Percentiles rank a stretch among this genome's conserved stretches.
Evolutionary conservation across 805 yeast species (phyloP).

Genomic region (Blastobotrys robertii): DNA sequence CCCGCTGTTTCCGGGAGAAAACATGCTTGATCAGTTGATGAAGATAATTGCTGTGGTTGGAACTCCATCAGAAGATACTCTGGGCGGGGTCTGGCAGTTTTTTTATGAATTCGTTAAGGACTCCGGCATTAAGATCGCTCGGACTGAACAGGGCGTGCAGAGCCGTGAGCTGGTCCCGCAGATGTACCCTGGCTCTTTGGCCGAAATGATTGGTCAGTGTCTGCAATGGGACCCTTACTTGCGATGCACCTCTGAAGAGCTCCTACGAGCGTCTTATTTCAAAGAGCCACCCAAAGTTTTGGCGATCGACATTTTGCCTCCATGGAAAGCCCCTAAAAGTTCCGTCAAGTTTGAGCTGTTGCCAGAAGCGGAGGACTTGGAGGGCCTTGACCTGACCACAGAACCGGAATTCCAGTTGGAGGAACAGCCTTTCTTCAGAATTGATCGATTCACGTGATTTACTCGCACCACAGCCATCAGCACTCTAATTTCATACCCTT

Average conservation of each 20-base stretch:
- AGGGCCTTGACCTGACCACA: too few relatives aligned
- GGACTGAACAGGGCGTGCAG: slow-evolving; percentile 27
- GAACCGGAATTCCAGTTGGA: too few relatives aligned
- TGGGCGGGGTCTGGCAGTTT: slow-evolving; percentile 12
- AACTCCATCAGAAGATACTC: slow-evolving; percentile 41
- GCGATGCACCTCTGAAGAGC: slow-evolving; percentile 15
- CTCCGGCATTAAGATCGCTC: slow-evolving; percentile 13
- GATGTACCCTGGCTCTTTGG: slow-evolving; percentile 2
- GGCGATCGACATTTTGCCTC: background rate
- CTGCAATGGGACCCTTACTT: slow-evolving; percentile 68
- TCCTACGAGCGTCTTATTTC: slow-evolving; percentile 12
- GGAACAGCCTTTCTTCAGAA: too few relatives aligned
- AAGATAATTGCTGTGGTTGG: slow-evolving; percentile 63
- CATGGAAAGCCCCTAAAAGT: background rate
- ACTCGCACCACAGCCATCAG: too few relatives aligned
- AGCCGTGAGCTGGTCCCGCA: background rate
- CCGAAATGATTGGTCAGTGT: slow-evolving; percentile 29
- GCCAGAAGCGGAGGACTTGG: too few relatives aligned
- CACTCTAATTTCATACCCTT: too few relatives aligned
- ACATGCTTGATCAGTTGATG: slow-evolving; percentile 71
- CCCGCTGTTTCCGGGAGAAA: slow-evolving; percentile 78
- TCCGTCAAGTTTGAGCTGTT: background rate
- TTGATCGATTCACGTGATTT: too few relatives aligned
- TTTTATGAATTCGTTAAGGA: slow-evolving; percentile 6
- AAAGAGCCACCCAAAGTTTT: background rate